Conservation (phyloP, 352 stramenopile species). For the Phytophthora rubi region DNA sequence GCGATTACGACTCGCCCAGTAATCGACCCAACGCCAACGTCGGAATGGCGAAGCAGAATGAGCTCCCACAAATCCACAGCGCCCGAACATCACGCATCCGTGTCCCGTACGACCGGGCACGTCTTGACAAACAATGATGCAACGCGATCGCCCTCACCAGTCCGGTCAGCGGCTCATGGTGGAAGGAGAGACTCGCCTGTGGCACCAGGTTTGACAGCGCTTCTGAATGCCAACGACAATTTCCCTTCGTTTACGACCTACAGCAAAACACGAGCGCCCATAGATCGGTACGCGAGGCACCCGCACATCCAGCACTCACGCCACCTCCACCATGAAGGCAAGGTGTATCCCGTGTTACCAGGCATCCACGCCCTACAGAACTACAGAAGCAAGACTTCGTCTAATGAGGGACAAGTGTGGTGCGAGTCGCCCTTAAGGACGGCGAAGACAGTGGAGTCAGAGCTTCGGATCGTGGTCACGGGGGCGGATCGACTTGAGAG, state of each 20-base stretch:
- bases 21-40: neutral
- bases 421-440: neutral
- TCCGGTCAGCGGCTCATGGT: neutral
- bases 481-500: neutral
- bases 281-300: slow-evolving; percentile 6
- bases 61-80: neutral
- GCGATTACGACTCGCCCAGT: neutral
- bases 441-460: neutral
- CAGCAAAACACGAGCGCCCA: neutral
- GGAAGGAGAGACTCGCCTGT: neutral
- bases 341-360: slow-evolving; percentile 25
- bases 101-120: no score
- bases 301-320: neutral
- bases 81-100: neutral
- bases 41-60: slow-evolving; percentile 7
- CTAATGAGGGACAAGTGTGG: neutral
- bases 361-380: slow-evolving; percentile 21
- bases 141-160: neutral
- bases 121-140: neutral
- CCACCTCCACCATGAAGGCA: slow-evolving; percentile 2
- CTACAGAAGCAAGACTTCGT: slow-evolving; percentile 4
- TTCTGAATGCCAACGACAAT: slow-evolving; percentile 13
- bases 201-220: slow-evolving; percentile 6
- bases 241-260: slow-evolving; percentile 10
- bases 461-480: slow-evolving; percentile 21